A percentile compares a stretch with the other conserved stretches of the same genome.
Evolutionary conservation across 331 rosid species (phyloP).

Genomic region (Quercus phellos): DNA sequence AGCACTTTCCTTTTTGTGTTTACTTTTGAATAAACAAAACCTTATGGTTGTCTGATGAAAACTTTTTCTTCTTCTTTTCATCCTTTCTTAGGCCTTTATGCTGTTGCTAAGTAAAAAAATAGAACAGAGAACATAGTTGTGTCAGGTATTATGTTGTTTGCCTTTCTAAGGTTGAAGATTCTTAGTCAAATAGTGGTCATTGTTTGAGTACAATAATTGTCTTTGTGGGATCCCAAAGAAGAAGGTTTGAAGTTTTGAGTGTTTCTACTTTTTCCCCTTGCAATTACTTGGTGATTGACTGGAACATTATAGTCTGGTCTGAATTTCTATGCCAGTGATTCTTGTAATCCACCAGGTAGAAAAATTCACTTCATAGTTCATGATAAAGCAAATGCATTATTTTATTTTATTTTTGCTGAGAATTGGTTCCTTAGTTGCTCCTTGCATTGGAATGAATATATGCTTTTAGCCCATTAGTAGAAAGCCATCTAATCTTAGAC

Average conservation of each 20-base stretch:
- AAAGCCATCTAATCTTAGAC: neutral
- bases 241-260: neutral
- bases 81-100: neutral
- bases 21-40: neutral
- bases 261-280: neutral
- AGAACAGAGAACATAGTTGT: neutral
- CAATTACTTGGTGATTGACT: neutral
- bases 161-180: neutral
- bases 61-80: neutral
- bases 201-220: neutral
- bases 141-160: neutral
- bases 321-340: neutral
- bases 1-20: neutral
- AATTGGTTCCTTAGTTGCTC: neutral
- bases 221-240: neutral
- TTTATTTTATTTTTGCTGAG: neutral
- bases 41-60: neutral
- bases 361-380: neutral
- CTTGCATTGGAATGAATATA: constrained; percentile 12
- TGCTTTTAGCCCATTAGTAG: neutral
- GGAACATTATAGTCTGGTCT: neutral
- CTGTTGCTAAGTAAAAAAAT: neutral
- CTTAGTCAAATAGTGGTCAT: neutral
- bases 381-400: neutral
- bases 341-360: neutral